Conservation (phyloP, 139 green algal species). For the Zygnema cylindricum region DNA sequence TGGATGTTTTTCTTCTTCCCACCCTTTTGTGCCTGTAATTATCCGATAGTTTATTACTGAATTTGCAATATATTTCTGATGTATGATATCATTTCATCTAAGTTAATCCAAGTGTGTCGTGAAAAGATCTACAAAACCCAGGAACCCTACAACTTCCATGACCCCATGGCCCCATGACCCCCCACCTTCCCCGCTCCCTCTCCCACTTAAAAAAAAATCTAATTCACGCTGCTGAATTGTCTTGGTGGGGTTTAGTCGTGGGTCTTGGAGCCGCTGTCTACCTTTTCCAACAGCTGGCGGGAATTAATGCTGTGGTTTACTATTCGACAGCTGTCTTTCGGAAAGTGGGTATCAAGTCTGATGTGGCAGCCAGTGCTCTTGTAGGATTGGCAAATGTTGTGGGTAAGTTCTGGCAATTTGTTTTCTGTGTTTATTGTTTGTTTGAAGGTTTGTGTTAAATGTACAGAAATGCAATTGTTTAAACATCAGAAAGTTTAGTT, state of each 20-base stretch:
- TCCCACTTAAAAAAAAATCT: neutral
- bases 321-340: slow-evolving; percentile 92
- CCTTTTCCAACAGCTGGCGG: slow-evolving; percentile 91
- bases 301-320: slow-evolving; percentile 96
- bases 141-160: no score
- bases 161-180: neutral
- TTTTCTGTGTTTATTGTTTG: neutral
- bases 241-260: slow-evolving; percentile 39
- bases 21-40: neutral
- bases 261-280: slow-evolving; percentile 73
- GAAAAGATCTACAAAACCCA: no score
- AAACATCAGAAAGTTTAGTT: neutral
- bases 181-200: neutral
- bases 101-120: no score
- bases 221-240: neutral
- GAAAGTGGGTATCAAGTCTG: slow-evolving; percentile 84
- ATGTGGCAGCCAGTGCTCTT: slow-evolving; percentile 82
- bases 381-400: slow-evolving; percentile 90
- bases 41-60: neutral
- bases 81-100: neutral
- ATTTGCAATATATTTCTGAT: neutral
- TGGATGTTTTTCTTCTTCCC: neutral
- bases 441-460: neutral
- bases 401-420: slow-evolving; percentile 52
- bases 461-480: neutral